Evolutionary conservation across 1,139 yeast species (phyloP).

Genomic region (Magnusiomyces clavatus): DNA sequence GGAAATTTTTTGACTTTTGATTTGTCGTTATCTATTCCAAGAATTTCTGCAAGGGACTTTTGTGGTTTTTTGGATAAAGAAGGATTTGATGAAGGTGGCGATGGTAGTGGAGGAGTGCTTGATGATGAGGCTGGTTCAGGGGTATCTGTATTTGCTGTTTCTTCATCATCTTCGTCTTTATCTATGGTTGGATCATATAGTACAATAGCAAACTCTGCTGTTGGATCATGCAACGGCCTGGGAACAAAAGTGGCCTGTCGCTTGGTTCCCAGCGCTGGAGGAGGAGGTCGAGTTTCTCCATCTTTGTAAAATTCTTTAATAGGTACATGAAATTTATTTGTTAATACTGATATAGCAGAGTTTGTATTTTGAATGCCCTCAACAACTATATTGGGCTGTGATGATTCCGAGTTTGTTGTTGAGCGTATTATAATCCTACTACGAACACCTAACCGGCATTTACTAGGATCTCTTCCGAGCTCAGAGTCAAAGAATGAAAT

Average conservation of each 20-base stretch:
- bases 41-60: constrained; percentile 68
- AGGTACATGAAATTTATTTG: constrained; percentile 32
- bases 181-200: constrained; percentile 92
- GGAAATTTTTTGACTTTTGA: constrained; percentile 51
- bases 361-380: background rate
- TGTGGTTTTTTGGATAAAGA: constrained; percentile 34
- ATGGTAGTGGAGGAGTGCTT: constrained; percentile 7
- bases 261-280: constrained; percentile 78
- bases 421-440: background rate
- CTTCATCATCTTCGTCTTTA: constrained; percentile 26
- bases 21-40: constrained; percentile 50
- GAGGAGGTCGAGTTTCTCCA: constrained; percentile 37
- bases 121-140: background rate
- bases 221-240: constrained; percentile 86
- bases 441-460: background rate
- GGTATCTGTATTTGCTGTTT: constrained; percentile 8
- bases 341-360: background rate
- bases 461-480: background rate
- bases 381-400: background rate
- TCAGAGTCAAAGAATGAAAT: background rate
- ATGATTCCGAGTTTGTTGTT: background rate
- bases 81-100: constrained; percentile 13
- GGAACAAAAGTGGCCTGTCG: constrained; percentile 67
- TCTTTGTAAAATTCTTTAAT: constrained; percentile 28
- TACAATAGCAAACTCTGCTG: constrained; percentile 88